Percentiles rank a stretch among this genome's conserved stretches.
These are phyloP conservation scores for Bromus sterilis DNA, from an alignment of 176 grass and related monocot genomes.

Conservation along the genomic window DNA sequence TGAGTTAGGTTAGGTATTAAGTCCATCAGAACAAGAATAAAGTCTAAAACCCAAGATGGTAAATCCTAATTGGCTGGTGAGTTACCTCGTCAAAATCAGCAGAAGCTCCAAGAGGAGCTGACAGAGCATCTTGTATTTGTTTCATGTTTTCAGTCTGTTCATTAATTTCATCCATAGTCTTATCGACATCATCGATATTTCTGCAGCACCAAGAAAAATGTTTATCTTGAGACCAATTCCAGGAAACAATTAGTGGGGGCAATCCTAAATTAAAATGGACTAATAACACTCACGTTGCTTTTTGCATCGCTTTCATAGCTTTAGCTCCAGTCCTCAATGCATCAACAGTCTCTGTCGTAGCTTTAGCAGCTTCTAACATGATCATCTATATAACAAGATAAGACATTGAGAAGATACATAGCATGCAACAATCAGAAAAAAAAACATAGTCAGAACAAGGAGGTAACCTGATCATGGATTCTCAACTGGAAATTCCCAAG, in stretches of 20 bases:
- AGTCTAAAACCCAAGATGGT: background rate
- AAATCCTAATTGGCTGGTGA: background rate
- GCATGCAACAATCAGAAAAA: background rate
- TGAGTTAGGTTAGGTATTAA: background rate
- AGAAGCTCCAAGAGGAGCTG: constrained; percentile 61
- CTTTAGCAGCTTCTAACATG: constrained; percentile 76
- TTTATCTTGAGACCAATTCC: background rate
- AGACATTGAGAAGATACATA: background rate
- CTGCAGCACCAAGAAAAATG: constrained; percentile 21
- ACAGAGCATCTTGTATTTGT: constrained; percentile 88
- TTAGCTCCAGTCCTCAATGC: constrained; percentile 72
- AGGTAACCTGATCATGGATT: constrained; percentile 72
- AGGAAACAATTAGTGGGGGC: background rate
- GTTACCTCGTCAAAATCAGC: constrained; percentile 78
- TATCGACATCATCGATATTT: constrained; percentile 83
- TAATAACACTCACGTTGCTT: constrained; percentile 53
- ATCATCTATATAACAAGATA: constrained; percentile 46
- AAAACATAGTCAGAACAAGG: background rate
- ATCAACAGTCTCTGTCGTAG: constrained; percentile 78
- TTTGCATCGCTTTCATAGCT: constrained; percentile 88
- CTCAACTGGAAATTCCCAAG: constrained; percentile 82
- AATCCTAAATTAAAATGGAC: background rate
- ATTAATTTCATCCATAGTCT: constrained; percentile 90
- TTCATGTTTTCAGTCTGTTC: constrained; percentile 94
- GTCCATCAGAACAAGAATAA: background rate